Conservation (phyloP, 495 filamentous ascomycete genomes). For the Penicillium silybi region DNA sequence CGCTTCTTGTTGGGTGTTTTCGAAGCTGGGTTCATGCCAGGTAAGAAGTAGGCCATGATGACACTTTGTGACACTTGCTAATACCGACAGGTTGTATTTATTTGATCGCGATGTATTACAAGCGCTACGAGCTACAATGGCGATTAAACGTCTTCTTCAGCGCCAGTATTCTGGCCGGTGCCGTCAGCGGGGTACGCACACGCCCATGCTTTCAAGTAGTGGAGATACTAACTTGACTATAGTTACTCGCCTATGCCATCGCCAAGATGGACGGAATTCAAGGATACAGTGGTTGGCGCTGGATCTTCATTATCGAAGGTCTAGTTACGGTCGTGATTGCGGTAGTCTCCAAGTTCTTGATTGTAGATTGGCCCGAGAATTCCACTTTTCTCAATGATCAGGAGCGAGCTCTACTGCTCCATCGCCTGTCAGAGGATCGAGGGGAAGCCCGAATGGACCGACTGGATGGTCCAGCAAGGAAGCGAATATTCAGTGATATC, state of each 20-base stretch:
- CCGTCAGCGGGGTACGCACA: conserved; percentile 58
- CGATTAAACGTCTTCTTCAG: conserved; percentile 58
- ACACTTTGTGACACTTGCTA: conserved; percentile 1
- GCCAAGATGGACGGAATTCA: conserved; percentile 51
- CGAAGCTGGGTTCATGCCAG: conserved; percentile 57
- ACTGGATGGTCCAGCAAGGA: conserved; percentile 41
- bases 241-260: conserved; percentile 59
- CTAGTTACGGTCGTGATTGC: conserved; percentile 46
- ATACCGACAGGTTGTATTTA: conserved; percentile 37
- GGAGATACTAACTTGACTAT: background rate
- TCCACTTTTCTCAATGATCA: conserved; percentile 44
- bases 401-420: conserved; percentile 44
- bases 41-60: conserved; percentile 19
- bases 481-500: conserved; percentile 48
- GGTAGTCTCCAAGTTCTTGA: conserved; percentile 44
- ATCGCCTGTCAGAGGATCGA: conserved; percentile 40
- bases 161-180: conserved; percentile 53
- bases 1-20: conserved; percentile 55
- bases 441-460: conserved; percentile 46
- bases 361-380: conserved; percentile 55
- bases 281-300: conserved; percentile 49
- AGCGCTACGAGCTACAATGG: conserved; percentile 56
- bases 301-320: conserved; percentile 70
- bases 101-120: conserved; percentile 60
- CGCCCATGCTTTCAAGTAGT: too few relatives aligned